Evolutionary conservation across 257 asterid genomes (phyloP), one percentile per base, ranked within the genome.

Genomic region (Ilex asprella): DNA sequence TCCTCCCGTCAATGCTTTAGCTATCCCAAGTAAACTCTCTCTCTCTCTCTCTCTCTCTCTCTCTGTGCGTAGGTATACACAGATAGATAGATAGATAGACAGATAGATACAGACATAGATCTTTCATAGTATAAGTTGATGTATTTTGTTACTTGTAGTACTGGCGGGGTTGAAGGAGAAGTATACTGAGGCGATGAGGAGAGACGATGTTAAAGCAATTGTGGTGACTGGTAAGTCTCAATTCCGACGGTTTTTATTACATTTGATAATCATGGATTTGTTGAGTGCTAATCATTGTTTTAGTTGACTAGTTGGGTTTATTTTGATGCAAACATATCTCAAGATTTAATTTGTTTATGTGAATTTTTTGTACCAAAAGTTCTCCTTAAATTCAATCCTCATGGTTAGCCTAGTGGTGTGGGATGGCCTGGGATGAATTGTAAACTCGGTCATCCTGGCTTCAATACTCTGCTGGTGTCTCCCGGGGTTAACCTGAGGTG

Each of bases 1-100:
- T 57, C 97, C 97, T 57, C 97, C 99, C 0, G 99, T 89, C 63
- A 89, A 93, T 63, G 88, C 96, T 69, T 87, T 93, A 63, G 84
- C 97, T 3, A 67, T 81, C 58, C 65, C 85, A 31, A 79, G 97
- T 93, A 76, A 78, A 81, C 64, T 54, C 30, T 51, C n/a, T 11
- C 3, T 1, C 41, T 8, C 41, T 35, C 7, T 35, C 41, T 35
- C 41, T 35, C 41, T 35, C 41, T 35, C 41, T 53, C 11, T 51
- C 16, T 53, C n/a, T 10, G 5, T 52, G 15, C 12, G 32, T 56
- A 11, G 29, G 27, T 49, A n/a, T 55, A 21, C 46, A 16, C 29
- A 12, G 62, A 32, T 58, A 16, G 10, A 15, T 49, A 11, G 3
- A 11, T 6, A 11, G 10, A 15, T 49, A 11, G 3, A 11, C 0